Evolutionary conservation across 2,329 filamentous ascomycete species (phyloP).

Genomic region (Zasmidium cellare): DNA sequence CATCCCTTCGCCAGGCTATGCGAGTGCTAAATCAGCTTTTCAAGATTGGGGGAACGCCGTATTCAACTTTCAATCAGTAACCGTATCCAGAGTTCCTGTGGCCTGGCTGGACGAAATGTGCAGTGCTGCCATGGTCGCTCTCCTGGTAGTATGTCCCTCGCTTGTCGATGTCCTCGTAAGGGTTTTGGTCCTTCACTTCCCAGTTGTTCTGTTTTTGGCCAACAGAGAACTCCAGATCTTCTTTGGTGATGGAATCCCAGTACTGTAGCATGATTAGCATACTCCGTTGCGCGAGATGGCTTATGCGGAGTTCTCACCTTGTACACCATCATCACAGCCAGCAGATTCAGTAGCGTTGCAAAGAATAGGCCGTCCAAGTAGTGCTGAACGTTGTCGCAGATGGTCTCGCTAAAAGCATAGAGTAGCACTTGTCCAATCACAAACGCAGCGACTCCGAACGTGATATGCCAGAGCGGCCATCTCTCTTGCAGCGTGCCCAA

Average conservation of each 20-base stretch:
- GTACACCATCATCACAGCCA: constrained; percentile 99
- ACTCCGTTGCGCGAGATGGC: neutral
- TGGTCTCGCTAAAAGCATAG: constrained; percentile 82
- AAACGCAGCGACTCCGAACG: constrained; percentile 88
- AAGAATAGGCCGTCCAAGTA: constrained; percentile 95
- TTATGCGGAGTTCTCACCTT: constrained; percentile 69
- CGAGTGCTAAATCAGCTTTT: constrained; percentile 6
- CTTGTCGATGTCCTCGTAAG: constrained; percentile 76
- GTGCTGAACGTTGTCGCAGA: constrained; percentile 82
- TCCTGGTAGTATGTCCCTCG: constrained; percentile 72
- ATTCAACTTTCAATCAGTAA: constrained; percentile 12
- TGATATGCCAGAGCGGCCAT: constrained; percentile 91
- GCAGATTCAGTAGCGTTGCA: constrained; percentile 86
- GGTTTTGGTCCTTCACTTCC: constrained; percentile 86
- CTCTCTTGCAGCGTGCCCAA: constrained; percentile 87
- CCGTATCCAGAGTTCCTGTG: constrained; percentile 20
- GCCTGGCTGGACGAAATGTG: constrained; percentile 39
- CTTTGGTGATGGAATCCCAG: constrained; percentile 98
- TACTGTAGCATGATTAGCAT: constrained; percentile 58
- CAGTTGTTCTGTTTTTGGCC: constrained; percentile 94
- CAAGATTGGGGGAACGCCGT: constrained; percentile 1
- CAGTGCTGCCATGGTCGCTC: constrained; percentile 60
- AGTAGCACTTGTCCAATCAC: constrained; percentile 88
- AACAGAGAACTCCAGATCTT: constrained; percentile 97
- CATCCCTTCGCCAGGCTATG: constrained; percentile 18